Evolutionary conservation across 2,329 filamentous ascomycete species (phyloP), one percentile per base, ranked within the genome.

Genomic region (Calonectria fujianensis): DNA sequence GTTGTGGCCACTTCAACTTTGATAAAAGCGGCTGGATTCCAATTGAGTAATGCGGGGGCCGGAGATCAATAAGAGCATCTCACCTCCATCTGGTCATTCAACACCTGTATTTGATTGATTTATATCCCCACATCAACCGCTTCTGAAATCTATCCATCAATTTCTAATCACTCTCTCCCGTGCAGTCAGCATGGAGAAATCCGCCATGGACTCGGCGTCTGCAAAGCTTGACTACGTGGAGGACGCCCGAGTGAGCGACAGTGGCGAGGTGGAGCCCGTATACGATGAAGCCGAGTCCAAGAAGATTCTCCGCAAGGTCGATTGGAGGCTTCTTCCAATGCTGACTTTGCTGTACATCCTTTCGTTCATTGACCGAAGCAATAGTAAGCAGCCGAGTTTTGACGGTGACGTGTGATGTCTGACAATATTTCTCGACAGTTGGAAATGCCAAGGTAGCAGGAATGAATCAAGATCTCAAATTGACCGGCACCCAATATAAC

Each of bases 391-490:
- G 14, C 0, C 11, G 37, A 13, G 0, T 1, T n/a, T 37, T 11
- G 7, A 20, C 9, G 1, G 13, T 24, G 6, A 20, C 0, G 20
- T 4, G 11, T 8, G 3, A 39, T n/a, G 18, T 1, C 39, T 64
- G 13, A 64, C 27, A n/a, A 35, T 9, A 6, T 8, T 8, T 13
- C 2, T n/a, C 10, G 10, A 31, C 39, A 64, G 61, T 68, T 16
- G 65, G 65, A 32, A 68, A 68, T 52, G 65, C 65, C n/a, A 68
- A 68, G n/a, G 50, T 68, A 4, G 48, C 48, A 5, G 65, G 65
- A 13, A 51, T 54, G 32, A 39, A 52, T 29, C 35, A 39, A 10
- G 65, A 68, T 41, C 48, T 68, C n/a, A 41, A 54, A 16, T 16
- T 68, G 14, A 39, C 18, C 5, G 45, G 45, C 4, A 68, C n/a